These are phyloP conservation scores for Orobanche coerulescens DNA, from an alignment of 257 asterid genomes.

Conservation along the genomic window DNA sequence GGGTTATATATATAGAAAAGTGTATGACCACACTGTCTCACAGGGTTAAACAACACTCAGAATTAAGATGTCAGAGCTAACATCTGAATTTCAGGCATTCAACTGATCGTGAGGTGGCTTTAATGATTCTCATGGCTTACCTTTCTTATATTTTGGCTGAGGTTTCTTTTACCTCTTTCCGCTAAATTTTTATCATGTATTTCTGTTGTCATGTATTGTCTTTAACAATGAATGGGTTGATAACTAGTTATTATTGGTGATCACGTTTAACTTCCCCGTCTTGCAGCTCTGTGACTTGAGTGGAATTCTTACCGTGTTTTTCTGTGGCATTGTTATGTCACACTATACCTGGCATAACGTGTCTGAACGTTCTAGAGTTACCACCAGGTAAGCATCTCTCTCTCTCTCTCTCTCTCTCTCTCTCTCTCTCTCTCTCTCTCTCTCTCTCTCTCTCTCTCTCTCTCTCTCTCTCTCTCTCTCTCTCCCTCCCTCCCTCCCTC, in stretches of 20 bases:
- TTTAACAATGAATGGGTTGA: not conserved
- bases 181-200: not conserved
- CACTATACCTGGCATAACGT: conserved; percentile 78
- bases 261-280: not conserved
- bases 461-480: too few relatives aligned
- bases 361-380: conserved; percentile 50
- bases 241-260: conserved; percentile 3
- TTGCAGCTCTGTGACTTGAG: conserved; percentile 59
- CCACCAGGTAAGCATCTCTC: conserved; percentile 45
- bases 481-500: too few relatives aligned
- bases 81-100: conserved; percentile 52
- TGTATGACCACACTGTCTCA: not conserved
- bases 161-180: conserved; percentile 26
- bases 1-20: not conserved
- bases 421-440: too few relatives aligned
- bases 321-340: conserved; percentile 81
- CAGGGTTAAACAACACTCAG: not conserved
- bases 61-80: not conserved
- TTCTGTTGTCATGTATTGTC: not conserved
- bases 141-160: conserved; percentile 63
- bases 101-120: conserved; percentile 65
- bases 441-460: too few relatives aligned
- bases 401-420: not conserved
- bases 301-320: conserved; percentile 74
- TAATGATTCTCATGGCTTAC: conserved; percentile 83